phyloP scores from a whole-genome alignment of 495 filamentous ascomycete genomes.

The Daldinia caldariorum region DNA sequence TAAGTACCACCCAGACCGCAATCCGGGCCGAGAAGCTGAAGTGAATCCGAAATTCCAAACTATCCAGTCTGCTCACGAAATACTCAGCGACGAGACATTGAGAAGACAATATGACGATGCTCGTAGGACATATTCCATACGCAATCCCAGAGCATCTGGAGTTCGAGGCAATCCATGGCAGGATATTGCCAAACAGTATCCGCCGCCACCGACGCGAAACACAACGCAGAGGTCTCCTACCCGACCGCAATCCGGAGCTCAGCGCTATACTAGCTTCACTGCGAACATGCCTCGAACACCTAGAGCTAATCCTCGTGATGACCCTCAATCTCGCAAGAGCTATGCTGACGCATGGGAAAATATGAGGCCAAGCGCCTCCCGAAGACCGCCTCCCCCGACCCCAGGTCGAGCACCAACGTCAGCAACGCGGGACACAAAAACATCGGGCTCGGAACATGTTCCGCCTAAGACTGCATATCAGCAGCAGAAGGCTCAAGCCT shows the following conservation, averaged over 20 bases:
- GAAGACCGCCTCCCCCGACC: constrained; percentile 23
- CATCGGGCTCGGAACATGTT: constrained; percentile 13
- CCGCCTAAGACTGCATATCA: constrained; percentile 56
- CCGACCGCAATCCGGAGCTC: constrained; percentile 63
- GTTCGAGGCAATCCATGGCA: constrained; percentile 64
- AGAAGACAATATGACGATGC: constrained; percentile 82
- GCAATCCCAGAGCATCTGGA: constrained; percentile 55
- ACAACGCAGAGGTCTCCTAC: constrained; percentile 41
- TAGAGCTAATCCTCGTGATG: constrained; percentile 47
- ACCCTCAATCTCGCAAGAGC: constrained; percentile 38
- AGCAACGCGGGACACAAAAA: constrained; percentile 35
- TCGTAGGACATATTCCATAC: constrained; percentile 53
- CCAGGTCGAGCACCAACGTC: constrained; percentile 46
- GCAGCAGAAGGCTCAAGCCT: constrained; percentile 55
- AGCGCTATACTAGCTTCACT: constrained; percentile 63
- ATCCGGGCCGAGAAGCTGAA: constrained; percentile 81
- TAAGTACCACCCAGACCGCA: constrained; percentile 89
- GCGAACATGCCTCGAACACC: constrained; percentile 52
- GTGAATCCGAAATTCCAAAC: constrained; percentile 82
- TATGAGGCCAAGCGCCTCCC: constrained; percentile 40
- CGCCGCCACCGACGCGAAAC: constrained; percentile 59
- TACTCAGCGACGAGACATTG: constrained; percentile 73
- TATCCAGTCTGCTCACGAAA: constrained; percentile 86
- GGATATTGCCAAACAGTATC: constrained; percentile 56
- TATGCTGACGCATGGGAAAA: constrained; percentile 47